Evolutionary conservation across 1,139 yeast species (phyloP).

Genomic region (Maudiozyma humilis): DNA sequence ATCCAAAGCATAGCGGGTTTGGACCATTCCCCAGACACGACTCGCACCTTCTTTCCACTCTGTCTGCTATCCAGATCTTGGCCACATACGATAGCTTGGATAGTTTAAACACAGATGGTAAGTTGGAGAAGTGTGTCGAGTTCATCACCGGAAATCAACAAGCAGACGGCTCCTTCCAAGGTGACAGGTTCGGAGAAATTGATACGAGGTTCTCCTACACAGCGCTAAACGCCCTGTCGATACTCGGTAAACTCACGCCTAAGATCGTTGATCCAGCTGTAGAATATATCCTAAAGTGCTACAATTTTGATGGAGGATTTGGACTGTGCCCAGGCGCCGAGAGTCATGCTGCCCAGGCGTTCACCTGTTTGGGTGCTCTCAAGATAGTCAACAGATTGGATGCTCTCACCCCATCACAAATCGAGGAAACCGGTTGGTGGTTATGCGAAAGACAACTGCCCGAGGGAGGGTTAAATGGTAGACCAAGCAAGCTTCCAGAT

Average conservation of each 20-base stretch:
- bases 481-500: constrained; percentile 94
- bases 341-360: constrained; percentile 88
- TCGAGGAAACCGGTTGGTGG: constrained; percentile 59
- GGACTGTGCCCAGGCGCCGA: constrained; percentile 94
- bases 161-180: constrained; percentile 73
- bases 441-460: constrained; percentile 85
- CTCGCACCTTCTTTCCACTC: constrained; percentile 77
- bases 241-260: constrained; percentile 55
- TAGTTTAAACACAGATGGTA: constrained; percentile 22
- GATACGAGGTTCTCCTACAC: constrained; percentile 87
- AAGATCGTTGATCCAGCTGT: constrained; percentile 59
- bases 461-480: constrained; percentile 87
- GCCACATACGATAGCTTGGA: constrained; percentile 57
- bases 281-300: constrained; percentile 57
- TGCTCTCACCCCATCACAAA: constrained; percentile 30
- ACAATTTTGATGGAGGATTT: constrained; percentile 92
- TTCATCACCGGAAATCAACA: constrained; percentile 56
- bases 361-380: constrained; percentile 75
- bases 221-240: constrained; percentile 64
- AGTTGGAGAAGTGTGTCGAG: constrained; percentile 33
- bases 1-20: constrained; percentile 62
- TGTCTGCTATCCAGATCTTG: constrained; percentile 78
- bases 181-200: constrained; percentile 84
- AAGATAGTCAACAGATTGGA: constrained; percentile 59
- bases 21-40: constrained; percentile 88